These are phyloP conservation scores for Cladosporium sp. DNA, from an alignment of 2,329 filamentous ascomycete species.

Conservation along the genomic window DNA sequence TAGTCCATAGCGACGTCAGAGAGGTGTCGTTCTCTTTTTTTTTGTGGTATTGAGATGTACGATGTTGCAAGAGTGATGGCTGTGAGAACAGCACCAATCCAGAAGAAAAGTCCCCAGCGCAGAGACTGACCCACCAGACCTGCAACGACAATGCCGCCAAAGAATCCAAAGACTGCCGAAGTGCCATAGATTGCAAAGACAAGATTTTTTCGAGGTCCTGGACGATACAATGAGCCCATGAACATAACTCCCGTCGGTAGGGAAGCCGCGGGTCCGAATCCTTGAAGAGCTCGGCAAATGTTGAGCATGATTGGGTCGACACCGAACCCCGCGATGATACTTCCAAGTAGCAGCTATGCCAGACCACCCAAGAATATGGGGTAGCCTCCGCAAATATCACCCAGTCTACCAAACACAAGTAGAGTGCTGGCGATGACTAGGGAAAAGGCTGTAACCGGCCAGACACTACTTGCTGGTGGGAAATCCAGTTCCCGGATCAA, in stretches of 20 bases:
- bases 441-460: constrained; percentile 52
- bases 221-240: constrained; percentile 33
- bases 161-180: constrained; percentile 57
- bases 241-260: constrained; percentile 33
- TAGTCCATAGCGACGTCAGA: constrained; percentile 61
- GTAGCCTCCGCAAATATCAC: constrained; percentile 63
- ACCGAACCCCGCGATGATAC: constrained; percentile 32
- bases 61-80: constrained; percentile 48
- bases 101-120: constrained; percentile 67
- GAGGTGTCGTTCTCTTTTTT: constrained; percentile 31
- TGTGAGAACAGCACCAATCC: constrained; percentile 58
- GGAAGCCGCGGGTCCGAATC: constrained; percentile 35
- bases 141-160: constrained; percentile 63
- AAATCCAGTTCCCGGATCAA: constrained; percentile 64
- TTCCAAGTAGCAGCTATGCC: constrained; percentile 41
- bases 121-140: constrained; percentile 57
- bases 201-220: constrained; percentile 35
- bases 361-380: constrained; percentile 60
- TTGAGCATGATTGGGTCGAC: constrained; percentile 34
- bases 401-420: constrained; percentile 44
- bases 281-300: constrained; percentile 34
- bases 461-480: constrained; percentile 60
- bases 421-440: constrained; percentile 49
- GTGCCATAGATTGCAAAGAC: constrained; percentile 47
- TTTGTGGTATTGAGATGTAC: constrained; percentile 50